These are phyloP conservation scores for Pichia kudriavzevii DNA, from an alignment of 1,139 yeast genomes.

Conservation along the genomic window DNA sequence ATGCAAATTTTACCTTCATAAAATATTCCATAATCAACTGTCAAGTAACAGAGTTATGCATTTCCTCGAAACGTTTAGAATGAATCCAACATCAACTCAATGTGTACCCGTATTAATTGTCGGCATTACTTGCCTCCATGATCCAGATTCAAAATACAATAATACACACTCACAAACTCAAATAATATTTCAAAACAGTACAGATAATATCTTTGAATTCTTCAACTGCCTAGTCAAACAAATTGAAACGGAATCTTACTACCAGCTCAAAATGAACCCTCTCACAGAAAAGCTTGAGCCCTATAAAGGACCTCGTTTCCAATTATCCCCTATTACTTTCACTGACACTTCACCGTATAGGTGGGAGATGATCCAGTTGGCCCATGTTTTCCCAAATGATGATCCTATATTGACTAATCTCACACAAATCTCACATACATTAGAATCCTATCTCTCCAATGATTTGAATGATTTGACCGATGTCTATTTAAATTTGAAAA, in stretches of 20 bases:
- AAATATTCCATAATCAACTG: slow-evolving; percentile 9
- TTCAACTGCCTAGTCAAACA: neutral
- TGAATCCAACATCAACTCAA: too few species aligned
- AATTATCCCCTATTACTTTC: neutral
- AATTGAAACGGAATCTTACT: slow-evolving; percentile 2
- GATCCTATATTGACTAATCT: slow-evolving; percentile 3
- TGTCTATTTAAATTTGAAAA: neutral
- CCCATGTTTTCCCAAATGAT: slow-evolving; percentile 1
- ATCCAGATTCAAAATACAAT: slow-evolving; percentile 5
- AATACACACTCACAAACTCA: neutral
- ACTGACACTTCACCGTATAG: neutral
- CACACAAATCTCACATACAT: neutral
- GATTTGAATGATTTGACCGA: too few species aligned
- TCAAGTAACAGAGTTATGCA: slow-evolving; percentile 30
- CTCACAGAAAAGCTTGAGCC: neutral
- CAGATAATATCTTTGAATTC: neutral
- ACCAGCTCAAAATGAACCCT: slow-evolving; percentile 1
- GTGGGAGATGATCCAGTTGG: slow-evolving; percentile 1
- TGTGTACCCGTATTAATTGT: slow-evolving; percentile 49
- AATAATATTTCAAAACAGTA: neutral
- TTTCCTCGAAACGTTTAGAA: slow-evolving; percentile 49
- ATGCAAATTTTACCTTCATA: neutral
- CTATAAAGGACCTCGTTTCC: slow-evolving; percentile 1
- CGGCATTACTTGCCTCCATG: slow-evolving; percentile 35
- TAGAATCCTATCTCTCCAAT: too few species aligned